Evolutionary conservation across 2,329 filamentous ascomycete species (phyloP).

Genomic region (Fusarium domesticum): DNA sequence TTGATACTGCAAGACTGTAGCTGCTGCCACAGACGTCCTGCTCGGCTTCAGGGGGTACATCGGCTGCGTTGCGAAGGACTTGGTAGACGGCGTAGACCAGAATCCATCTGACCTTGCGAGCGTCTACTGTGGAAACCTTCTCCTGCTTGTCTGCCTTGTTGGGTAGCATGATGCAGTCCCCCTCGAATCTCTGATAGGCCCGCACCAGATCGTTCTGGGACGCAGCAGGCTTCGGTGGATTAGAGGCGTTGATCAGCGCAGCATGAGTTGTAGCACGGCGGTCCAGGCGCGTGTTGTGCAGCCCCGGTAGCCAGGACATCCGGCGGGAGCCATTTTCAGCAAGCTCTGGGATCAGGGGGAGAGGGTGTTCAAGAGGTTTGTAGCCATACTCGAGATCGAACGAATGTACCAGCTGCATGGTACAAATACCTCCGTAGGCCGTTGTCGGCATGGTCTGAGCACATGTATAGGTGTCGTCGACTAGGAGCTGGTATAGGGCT

Average conservation of each 20-base stretch:
- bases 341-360: constrained; percentile 62
- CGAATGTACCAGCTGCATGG: constrained; percentile 62
- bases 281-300: constrained; percentile 46
- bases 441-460: constrained; percentile 50
- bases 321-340: constrained; percentile 31
- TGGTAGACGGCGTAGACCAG: constrained; percentile 72
- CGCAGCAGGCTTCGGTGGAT: constrained; percentile 38
- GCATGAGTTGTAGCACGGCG: constrained; percentile 49
- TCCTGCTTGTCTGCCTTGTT: constrained; percentile 54
- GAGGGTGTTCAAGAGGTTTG: constrained; percentile 57
- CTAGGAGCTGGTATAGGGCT: constrained; percentile 67
- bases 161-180: constrained; percentile 49
- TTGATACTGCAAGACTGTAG: constrained; percentile 54
- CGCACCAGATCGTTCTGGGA: constrained; percentile 57
- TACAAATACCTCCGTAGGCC: constrained; percentile 66
- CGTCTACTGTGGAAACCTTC: constrained; percentile 57
- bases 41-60: constrained; percentile 57
- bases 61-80: constrained; percentile 63
- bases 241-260: constrained; percentile 52
- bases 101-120: constrained; percentile 75
- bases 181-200: constrained; percentile 69
- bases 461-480: constrained; percentile 56
- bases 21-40: constrained; percentile 51
- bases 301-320: constrained; percentile 41
- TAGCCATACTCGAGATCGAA: constrained; percentile 64